Conservation (phyloP, 192 early-diverging fungal species). For the Coemansia reversa region DNA sequence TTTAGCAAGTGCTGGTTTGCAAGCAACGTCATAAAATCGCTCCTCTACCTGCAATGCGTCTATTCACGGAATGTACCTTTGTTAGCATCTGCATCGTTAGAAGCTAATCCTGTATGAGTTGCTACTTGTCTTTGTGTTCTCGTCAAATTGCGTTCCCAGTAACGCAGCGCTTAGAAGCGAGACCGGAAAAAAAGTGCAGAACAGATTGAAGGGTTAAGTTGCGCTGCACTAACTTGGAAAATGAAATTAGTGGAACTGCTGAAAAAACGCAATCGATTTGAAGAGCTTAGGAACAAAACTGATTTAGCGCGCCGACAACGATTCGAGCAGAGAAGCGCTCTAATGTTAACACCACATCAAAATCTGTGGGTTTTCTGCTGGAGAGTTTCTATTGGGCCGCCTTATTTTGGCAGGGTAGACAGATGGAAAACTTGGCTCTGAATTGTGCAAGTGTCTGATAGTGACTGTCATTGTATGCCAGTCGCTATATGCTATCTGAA, state of each 20-base stretch:
- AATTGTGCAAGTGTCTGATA: background rate
- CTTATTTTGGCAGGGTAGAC: background rate
- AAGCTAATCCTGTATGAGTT: background rate
- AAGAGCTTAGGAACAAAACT: background rate
- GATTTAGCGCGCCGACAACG: background rate
- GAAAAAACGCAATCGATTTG: background rate
- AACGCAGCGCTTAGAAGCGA: background rate
- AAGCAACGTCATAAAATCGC: background rate
- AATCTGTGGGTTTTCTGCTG: background rate
- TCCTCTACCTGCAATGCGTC: background rate
- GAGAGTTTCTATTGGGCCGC: background rate
- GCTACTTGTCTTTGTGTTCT: background rate
- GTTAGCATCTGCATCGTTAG: constrained; percentile 25
- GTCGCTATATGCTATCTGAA: constrained; percentile 1
- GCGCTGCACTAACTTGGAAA: background rate
- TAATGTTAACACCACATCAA: background rate
- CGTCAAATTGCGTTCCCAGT: background rate
- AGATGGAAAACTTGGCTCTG: background rate
- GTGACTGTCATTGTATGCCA: background rate
- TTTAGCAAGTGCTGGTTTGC: background rate
- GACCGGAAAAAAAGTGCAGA: background rate
- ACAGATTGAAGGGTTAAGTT: background rate
- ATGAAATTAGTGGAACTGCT: background rate
- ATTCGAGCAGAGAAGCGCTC: too few relatives aligned
- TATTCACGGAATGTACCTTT: constrained; percentile 31